Evolutionary conservation across 371 early-diverging fungal genomes (phyloP), one percentile per base, ranked within the genome.

Genomic region (Apophysomyces elegans): DNA sequence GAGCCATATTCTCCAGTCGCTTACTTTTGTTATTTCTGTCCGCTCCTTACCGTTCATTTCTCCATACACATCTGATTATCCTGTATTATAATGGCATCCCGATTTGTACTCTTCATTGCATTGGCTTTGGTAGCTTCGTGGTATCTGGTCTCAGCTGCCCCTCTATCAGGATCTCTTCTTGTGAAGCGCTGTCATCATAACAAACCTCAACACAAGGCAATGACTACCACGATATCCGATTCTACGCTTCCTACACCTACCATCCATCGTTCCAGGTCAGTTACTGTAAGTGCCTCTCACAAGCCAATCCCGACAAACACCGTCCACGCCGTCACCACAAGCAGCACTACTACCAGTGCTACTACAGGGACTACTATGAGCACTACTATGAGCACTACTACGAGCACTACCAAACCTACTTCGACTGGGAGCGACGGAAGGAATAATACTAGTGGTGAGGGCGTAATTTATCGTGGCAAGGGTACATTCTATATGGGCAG

Each of bases 31-130:
- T 41, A 46, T 56, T 63, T 57, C 47, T 26, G 47, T 45, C 32
- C 63, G 16, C 35, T 57, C 61, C 64, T 61, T 59, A 61, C 21
- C 62, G 54, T 57, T 61, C 66, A 46, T 66, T 66, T 26, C 32
- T 26, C 32, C 32, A 26, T 26, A 26, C 32, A 26, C 32, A 26
- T 26, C 32, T 26, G 32, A 3, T 26, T 26, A 26, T 26, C 32
- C 32, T 26, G n/a, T 43, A 63, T 41, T 32, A 57, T 5, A 63
- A 36, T 59, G 59, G 18, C 58, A 65, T 37, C 38, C 39, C 37
- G 32, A 36, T 7, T 67, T 64, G 64, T 61, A 46, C 32, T 66
- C 54, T 39, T 66, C 32, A 41, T 63, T 63, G 71, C 71, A 50
- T 47, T 66, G 58, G 61, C 61, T 41, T 37, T 67, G 63, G 57